Base-by-base conservation (phyloP, 2,329 filamentous ascomycete species). In the Verticillium isaacii region DNA sequence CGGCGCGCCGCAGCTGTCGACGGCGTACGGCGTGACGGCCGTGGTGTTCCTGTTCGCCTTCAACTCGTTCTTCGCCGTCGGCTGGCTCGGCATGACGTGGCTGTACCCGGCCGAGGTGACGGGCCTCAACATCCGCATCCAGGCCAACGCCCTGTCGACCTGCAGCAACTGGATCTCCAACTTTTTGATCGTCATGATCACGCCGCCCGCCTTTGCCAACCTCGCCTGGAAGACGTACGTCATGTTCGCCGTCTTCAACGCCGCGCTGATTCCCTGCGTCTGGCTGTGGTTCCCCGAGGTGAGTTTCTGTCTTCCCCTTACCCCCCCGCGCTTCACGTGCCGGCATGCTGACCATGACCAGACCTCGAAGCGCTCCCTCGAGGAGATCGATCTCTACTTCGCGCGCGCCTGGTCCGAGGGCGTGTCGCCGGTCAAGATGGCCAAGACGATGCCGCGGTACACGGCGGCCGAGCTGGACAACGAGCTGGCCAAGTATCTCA, bases 121-220 rank as follows among this genome's bases (percentile, higher is more conserved):
- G 65, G 82, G 85, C 34, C 72, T 88, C 63, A 78, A 81, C 63
- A 87, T 85, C 57, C 81, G 85, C 64, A 85, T 83, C 15, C 85
- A 85, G 15, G 85, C 85, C 58, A 89, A 89, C 68, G 87, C 87
- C 1, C 74, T 89, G 41, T 83, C 84, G 2, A 89, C 86, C 0
- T 83, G 81, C 56, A 81, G 80, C 41, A 87, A 86, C 72, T 86
- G 84, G 84, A 75, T 83, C 17, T 83, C 82, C 73, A 86, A 87
- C 72, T 89, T 89, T 72, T 76, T 88, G 69, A 84, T 89, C 29
- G 87, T 89, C 58, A 87, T 88, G 82, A 84, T 89, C 58, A 87
- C 85, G 0, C 86, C 86, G 0, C 80, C 85, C 7, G 83, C 85
- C 5, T 85, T 89, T 61, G 68, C 75, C 57, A 81, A 78, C 57